Base-by-base conservation (phyloP, 768 basidiomycete genomes). In the Termitomyces titanicus region DNA sequence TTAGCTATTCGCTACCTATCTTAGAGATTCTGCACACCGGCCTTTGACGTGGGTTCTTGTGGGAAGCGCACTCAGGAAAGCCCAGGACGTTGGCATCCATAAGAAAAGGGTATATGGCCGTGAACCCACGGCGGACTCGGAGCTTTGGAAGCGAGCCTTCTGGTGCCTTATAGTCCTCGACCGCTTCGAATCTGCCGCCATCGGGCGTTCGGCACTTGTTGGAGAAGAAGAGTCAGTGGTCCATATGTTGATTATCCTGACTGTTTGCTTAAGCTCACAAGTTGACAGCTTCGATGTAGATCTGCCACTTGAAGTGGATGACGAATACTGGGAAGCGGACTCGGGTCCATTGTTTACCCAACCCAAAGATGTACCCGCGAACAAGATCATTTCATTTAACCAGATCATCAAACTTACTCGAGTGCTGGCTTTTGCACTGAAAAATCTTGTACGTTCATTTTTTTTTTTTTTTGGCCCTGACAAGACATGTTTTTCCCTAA, bases 221-320 rank as follows among this genome's bases (percentile, higher is more conserved):
- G 77, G 77, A 25, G 84, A 88, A 64, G 87, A 88, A 72, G 87
- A 89, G 86, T 89, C 57, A 70, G 80, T 49, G 6, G 11, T 65
- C 12, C 29, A 40, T 46, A 10, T 12, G 22, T 17, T n/a, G 44
- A 18, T 46, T 45, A 13, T 51, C 13, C 45, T 40, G 35, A 25
- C 47, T 44, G 31, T 37, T 20, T 55, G 45, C 34, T 55, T 33
- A 47, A 18, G 35, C 53, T 61, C 31, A 65, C 42, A 6, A 45
- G 37, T 29, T 20, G 34, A 46, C 59, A 94, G 92, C 66, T 92
- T 91, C 65, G 93, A 95, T 65, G 73, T 88, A 25, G 92, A 92
- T 44, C 72, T 89, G 33, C 90, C 90, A 38, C 76, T 89, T 12
- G 90, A 92, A 67, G 86, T 93, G 13, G 90, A 95, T 60, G 86